Conservation (phyloP, 1,284 basidiomycete species). For the Ustilago trichophora region DNA sequence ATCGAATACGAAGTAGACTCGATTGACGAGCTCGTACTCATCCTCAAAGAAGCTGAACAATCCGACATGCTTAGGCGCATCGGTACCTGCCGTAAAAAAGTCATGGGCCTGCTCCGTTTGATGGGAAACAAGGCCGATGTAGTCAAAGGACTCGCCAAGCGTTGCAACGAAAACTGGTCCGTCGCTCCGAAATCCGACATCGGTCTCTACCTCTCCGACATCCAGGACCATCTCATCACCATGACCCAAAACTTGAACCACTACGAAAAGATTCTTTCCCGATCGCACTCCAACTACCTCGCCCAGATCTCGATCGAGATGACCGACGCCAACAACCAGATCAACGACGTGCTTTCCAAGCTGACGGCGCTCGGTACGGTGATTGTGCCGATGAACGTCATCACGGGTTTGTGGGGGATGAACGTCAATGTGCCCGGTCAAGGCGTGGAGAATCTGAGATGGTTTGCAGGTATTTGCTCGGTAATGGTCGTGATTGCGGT, state of each 20-base stretch:
- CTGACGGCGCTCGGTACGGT: constrained; percentile 97
- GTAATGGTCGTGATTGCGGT: constrained; percentile 63
- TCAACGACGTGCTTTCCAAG: constrained; percentile 99
- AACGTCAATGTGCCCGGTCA: constrained; percentile 66
- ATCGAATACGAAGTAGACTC: constrained; percentile 99
- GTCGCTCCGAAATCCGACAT: constrained; percentile 98
- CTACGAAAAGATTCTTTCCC: constrained; percentile 85
- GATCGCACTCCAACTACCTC: constrained; percentile 92
- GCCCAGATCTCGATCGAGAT: constrained; percentile 65
- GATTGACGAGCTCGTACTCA: constrained; percentile 96
- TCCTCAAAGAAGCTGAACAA: constrained; percentile 86
- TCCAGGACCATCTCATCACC: constrained; percentile 93
- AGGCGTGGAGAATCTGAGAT: constrained; percentile 54
- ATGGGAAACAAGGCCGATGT: constrained; percentile 99
- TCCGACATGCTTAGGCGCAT: constrained; percentile 84
- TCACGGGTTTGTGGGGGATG: constrained; percentile 66
- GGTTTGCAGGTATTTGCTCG: constrained; percentile 63
- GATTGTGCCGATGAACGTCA: constrained; percentile 74
- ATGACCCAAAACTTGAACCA: constrained; percentile 88
- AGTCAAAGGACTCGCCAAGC: constrained; percentile 96
- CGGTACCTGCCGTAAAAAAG: constrained; percentile 98
- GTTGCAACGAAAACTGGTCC: constrained; percentile 97
- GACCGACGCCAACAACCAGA: constrained; percentile 97
- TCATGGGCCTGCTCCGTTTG: constrained; percentile 90
- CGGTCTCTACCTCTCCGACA: constrained; percentile 90